Evolutionary conservation across 768 basidiomycete species (phyloP), one percentile per base, ranked within the genome.

Genomic region (Chiua virens): DNA sequence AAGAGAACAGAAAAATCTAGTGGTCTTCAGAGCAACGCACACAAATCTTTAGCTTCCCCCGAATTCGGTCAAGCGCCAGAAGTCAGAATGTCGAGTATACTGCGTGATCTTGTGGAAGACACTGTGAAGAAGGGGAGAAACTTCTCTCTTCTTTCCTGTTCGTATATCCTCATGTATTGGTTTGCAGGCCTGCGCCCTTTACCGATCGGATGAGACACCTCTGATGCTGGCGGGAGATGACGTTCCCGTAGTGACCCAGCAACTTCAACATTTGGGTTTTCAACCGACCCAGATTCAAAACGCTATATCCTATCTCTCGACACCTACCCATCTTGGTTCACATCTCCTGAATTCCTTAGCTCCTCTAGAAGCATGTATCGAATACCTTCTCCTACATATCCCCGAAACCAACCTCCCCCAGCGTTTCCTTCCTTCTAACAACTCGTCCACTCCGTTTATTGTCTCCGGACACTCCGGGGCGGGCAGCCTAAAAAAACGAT

Each of bases 331-430:
- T 4, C 70, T 87, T n/a, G 73, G 82, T 6, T 75, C 80, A 17
- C 82, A 80, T 35, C 75, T 96, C 14, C 73, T 93, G 30, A 68
- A 65, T 8, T 73, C 80, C 7, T 67, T 84, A 3, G 74, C 82
- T 6, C 81, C 86, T 5, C 68, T 92, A 14, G 85, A 92, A 63
- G 89, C 92, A 0, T 83, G 83, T 45, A 85, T 94, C 40, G 89
- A 93, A 57, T 92, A 91, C 70, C 76, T 97, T 3, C 77, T 96
- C 40, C 75, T 96, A 20, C 82, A 90, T 59, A 64, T 89, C 6
- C 88, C 93, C 0, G 94, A 98, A 72, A 86, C 89, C 50, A 93
- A 96, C 59, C 78, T 97, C 5, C 95, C 95, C 0, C 63, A 75
- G 44, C 79, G 80, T 23, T 91, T 92, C 65, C 68, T 89, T 15